Percentiles rank a stretch among this genome's conserved stretches.
Conservation (phyloP, 345 rosid genomes). For the Noccaea caerulescens region DNA sequence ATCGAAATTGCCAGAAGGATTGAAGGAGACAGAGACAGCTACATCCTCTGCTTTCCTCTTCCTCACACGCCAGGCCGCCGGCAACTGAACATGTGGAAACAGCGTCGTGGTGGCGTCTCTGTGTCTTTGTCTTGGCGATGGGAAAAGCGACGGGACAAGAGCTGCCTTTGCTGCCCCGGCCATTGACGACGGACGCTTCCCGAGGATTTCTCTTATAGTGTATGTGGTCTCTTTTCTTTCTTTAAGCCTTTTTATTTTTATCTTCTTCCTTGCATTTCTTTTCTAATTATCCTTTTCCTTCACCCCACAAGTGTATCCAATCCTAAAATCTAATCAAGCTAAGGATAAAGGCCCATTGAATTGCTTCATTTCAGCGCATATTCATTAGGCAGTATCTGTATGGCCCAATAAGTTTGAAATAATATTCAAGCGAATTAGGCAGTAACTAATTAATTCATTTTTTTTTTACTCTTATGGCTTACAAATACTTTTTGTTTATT, state of each 20-base stretch:
- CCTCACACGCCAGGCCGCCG: slow-evolving; percentile 1
- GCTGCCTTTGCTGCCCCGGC: slow-evolving; percentile 25
- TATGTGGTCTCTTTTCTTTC: not conserved
- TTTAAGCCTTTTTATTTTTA: slow-evolving; percentile 7
- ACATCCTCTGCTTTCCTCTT: slow-evolving; percentile 34
- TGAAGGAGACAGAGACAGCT: slow-evolving; percentile 70
- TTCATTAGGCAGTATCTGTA: too few relatives aligned
- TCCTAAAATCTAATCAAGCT: too few relatives aligned
- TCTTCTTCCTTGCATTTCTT: slow-evolving; percentile 23
- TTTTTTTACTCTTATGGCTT: too few relatives aligned
- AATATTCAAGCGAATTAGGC: not conserved
- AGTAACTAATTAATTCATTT: too few relatives aligned
- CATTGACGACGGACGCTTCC: not conserved
- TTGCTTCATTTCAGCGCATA: slow-evolving; percentile 1
- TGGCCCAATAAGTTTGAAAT: not conserved
- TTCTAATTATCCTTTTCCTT: not conserved
- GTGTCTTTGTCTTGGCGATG: slow-evolving; percentile 1
- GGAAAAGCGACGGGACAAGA: slow-evolving; percentile 23
- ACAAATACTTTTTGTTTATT: too few relatives aligned
- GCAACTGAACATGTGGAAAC: slow-evolving; percentile 6
- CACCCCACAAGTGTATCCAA: not conserved
- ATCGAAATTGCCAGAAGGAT: slow-evolving; percentile 87
- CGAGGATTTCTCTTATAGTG: not conserved
- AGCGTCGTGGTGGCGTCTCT: not conserved
- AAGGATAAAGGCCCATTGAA: slow-evolving; percentile 7